A percentile compares a stretch with the other conserved stretches of the same genome.
These are phyloP conservation scores for Pilatotrama ljubarskyi DNA, from an alignment of 768 basidiomycete genomes.

Conservation along the genomic window DNA sequence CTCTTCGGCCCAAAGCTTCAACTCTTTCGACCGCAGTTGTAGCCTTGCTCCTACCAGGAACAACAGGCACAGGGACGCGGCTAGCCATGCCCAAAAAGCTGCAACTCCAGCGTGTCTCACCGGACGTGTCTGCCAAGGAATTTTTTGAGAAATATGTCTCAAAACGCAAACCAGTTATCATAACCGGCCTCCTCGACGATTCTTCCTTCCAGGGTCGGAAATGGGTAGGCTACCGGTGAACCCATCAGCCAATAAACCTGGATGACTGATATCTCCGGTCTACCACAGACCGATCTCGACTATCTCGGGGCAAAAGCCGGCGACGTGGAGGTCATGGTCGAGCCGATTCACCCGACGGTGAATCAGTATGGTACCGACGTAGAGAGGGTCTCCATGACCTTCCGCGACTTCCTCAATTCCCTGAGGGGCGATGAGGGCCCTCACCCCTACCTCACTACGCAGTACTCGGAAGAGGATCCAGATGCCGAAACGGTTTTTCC, in stretches of 20 bases:
- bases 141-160: slow-evolving; percentile 29
- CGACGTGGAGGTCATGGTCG: slow-evolving; percentile 26
- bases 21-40: too few species aligned
- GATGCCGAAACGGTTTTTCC: slow-evolving; percentile 30
- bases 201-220: slow-evolving; percentile 23
- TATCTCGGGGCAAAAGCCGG: slow-evolving; percentile 30
- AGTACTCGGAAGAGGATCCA: slow-evolving; percentile 31
- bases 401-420: slow-evolving; percentile 26
- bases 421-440: slow-evolving; percentile 23
- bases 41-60: too few species aligned
- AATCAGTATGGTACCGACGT: slow-evolving; percentile 33
- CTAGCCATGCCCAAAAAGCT: slow-evolving; percentile 6
- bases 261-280: too few species aligned
- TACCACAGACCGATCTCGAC: slow-evolving; percentile 26
- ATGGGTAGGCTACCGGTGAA: slow-evolving; percentile 27
- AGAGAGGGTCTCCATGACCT: slow-evolving; percentile 26
- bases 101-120: slow-evolving; percentile 18
- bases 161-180: slow-evolving; percentile 27
- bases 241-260: too few species aligned
- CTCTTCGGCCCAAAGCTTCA: too few species aligned
- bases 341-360: slow-evolving; percentile 29
- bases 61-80: background rate
- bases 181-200: slow-evolving; percentile 30
- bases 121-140: slow-evolving; percentile 18
- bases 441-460: slow-evolving; percentile 32